phyloP scores from a whole-genome alignment of 345 rosid genomes.

The Sapria himalayana region DNA sequence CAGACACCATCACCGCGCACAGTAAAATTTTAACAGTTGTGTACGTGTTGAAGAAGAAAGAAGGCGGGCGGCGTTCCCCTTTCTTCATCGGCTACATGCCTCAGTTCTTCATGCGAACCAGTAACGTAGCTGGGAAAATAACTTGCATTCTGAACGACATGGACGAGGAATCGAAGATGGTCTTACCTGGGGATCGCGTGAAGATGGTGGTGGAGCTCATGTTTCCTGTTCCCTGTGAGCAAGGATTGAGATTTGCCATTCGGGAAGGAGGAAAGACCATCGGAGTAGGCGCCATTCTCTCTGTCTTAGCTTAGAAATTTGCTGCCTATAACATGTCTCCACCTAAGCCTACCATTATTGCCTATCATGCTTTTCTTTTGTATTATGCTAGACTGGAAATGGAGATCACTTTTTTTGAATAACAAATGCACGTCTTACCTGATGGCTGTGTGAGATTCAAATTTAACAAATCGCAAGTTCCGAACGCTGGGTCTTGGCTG shows the following conservation, averaged over 20 bases:
- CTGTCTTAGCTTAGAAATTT: conserved; percentile 26
- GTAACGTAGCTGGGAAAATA: conserved; percentile 82
- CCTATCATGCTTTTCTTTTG: no score
- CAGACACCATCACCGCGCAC: conserved; percentile 60
- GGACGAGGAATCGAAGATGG: conserved; percentile 94
- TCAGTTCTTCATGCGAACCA: conserved; percentile 90
- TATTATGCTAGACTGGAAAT: no score
- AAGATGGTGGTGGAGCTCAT: conserved; percentile 83
- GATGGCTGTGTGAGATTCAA: no score
- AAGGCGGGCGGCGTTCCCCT: conserved; percentile 88
- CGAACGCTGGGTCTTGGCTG: conserved; percentile 45
- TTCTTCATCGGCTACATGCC: conserved; percentile 81
- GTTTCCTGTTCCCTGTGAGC: conserved; percentile 82
- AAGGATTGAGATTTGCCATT: conserved; percentile 93
- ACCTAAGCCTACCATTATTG: no score
- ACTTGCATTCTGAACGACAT: conserved; percentile 59
- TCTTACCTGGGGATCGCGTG: conserved; percentile 91
- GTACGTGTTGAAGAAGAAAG: conserved; percentile 94
- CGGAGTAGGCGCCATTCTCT: conserved; percentile 85
- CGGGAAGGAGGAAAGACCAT: conserved; percentile 94
- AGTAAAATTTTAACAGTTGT: conserved; percentile 55
- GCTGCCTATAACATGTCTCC: no score
- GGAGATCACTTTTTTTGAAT: no score
- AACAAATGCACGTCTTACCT: no score
- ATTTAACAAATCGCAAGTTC: no score